A percentile compares a stretch with the other conserved stretches of the same genome.
Evolutionary conservation across 2,329 filamentous ascomycete genomes (phyloP).

Genomic region (Aspergillus ustus): DNA sequence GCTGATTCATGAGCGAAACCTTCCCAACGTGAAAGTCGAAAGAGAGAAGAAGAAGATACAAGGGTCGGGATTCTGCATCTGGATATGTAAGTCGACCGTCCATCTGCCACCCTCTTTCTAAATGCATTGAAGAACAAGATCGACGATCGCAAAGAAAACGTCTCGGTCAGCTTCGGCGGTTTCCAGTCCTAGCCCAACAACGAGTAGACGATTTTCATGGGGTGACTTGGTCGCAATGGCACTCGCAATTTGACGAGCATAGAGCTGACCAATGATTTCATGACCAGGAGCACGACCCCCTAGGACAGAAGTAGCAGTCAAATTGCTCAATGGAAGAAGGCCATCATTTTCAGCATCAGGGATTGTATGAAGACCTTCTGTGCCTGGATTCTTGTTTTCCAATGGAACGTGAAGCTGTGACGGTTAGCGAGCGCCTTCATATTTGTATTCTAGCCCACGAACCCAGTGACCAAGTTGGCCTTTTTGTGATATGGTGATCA

Average conservation of each 20-base stretch:
- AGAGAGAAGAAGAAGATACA: constrained; percentile 16
- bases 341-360: constrained; percentile 54
- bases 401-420: constrained; percentile 38
- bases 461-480: constrained; percentile 93
- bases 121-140: constrained; percentile 49
- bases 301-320: constrained; percentile 85
- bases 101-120: constrained; percentile 26
- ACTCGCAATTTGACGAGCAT: constrained; percentile 87
- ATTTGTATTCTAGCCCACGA: constrained; percentile 31
- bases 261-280: constrained; percentile 83
- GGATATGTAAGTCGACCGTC: constrained; percentile 18
- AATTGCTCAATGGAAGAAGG: constrained; percentile 75
- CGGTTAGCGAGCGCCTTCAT: constrained; percentile 15
- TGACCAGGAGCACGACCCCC: constrained; percentile 79
- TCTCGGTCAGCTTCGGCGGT: constrained; percentile 48
- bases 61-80: constrained; percentile 14
- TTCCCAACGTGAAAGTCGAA: constrained; percentile 17
- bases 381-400: constrained; percentile 40
- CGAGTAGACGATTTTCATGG: constrained; percentile 61
- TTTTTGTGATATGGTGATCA: constrained; percentile 85
- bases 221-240: constrained; percentile 74
- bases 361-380: constrained; percentile 44
- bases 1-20: constrained; percentile 11
- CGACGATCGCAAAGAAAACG: constrained; percentile 48
- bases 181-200: constrained; percentile 63